Evolutionary conservation across 2,329 filamentous ascomycete genomes (phyloP).

Genomic region (Alternaria metachromatica): DNA sequence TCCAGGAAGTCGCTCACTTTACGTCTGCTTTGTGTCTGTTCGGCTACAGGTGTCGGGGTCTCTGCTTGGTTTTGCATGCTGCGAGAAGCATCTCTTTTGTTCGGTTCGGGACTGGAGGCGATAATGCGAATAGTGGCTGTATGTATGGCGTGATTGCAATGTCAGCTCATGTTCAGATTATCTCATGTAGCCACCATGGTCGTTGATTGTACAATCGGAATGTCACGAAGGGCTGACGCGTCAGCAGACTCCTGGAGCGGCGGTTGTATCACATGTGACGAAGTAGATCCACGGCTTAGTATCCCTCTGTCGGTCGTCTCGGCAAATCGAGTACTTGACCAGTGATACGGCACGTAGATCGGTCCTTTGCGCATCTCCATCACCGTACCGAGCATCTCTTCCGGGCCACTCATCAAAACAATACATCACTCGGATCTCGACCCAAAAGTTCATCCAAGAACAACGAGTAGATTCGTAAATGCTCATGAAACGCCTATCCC

Average conservation of each 20-base stretch:
- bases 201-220: background rate
- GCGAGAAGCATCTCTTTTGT: conserved; percentile 29
- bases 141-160: conserved; percentile 30
- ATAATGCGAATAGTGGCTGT: conserved; percentile 42
- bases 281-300: background rate
- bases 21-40: conserved; percentile 39
- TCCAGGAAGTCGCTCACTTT: conserved; percentile 43
- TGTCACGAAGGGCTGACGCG: background rate
- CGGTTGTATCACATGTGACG: background rate
- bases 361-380: background rate
- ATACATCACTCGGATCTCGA: background rate
- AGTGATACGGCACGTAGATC: background rate
- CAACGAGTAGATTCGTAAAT: conserved; percentile 3
- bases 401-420: background rate
- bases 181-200: background rate
- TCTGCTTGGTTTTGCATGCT: conserved; percentile 40
- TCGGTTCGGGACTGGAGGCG: conserved; percentile 24
- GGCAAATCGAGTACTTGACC: background rate
- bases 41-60: conserved; percentile 34
- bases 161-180: conserved; percentile 12
- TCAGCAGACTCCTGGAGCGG: background rate
- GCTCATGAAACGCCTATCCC: conserved; percentile 33
- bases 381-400: background rate
- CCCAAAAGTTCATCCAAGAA: background rate
- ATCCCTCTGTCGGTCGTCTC: background rate